Base-by-base conservation (phyloP, 768 basidiomycete species). In the Russula virescens region DNA sequence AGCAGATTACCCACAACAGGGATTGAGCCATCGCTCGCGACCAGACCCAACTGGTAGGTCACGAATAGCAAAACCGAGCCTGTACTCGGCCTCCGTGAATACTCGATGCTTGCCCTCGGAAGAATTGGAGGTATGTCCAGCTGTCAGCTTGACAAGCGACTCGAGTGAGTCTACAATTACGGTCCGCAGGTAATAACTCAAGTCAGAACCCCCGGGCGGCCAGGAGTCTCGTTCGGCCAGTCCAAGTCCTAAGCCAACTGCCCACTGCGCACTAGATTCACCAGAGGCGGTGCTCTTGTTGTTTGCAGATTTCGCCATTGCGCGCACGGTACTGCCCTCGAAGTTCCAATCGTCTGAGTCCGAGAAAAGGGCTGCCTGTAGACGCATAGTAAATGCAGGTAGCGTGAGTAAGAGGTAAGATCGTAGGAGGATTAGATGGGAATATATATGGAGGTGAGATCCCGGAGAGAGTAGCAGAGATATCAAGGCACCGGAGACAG, bases 151-250 rank as follows among this genome's bases (percentile, higher is more conserved):
- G 38, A 49, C 34, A 34, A 60, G 65, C 9, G 62, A 70, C 48
- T 84, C 84, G 42, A 91, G 77, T 5, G 89, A 87, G 71, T 93
- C 93, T 10, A 94, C 82, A 67, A 96, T 87, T 9, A 95, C 93
- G 0, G 89, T 88, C 56, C 92, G 75, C 47, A 96, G 75, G 66
- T 87, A 84, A 74, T 88, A 94, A 68, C 90, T 89, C 53, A 96
- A 76, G 69, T 94, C 92, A 2, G 87, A 80, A 6, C 90, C 91
- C 19, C 88, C 87, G 14, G 94, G 94, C 0, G 94, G 94, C 94
- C 94, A 96, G 5, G 79, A 82, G 54, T 84, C 83, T 40, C 87
- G 78, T 49, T 88, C 85, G 42, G 87, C 81, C n/a, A 96, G 73
- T 2, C 83, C 81, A 0, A 85, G 78, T 10, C 89, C 86, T 7